Evolutionary conservation across 805 yeast genomes (phyloP).

Genomic region (Cyberlindnera samutprakarnensis): DNA sequence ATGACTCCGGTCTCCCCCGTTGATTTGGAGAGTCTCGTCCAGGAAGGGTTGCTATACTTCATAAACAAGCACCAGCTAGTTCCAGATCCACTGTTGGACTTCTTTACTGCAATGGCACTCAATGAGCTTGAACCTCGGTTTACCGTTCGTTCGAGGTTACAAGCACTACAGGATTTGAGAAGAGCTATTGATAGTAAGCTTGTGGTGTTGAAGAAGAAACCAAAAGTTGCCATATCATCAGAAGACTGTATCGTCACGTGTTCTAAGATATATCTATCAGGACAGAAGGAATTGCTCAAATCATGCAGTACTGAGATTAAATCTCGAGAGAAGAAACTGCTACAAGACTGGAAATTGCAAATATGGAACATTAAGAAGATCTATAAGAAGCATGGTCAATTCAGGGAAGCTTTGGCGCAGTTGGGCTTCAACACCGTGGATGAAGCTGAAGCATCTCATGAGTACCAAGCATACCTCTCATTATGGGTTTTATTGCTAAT

Average conservation of each 20-base stretch:
- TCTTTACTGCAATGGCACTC: constrained; percentile 24
- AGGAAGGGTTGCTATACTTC: constrained; percentile 26
- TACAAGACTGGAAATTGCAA: constrained; percentile 32
- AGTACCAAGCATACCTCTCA: constrained; percentile 26
- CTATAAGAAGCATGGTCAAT: constrained; percentile 41
- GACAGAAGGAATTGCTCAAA: constrained; percentile 43
- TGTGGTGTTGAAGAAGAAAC: constrained; percentile 14
- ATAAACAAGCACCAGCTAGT: constrained; percentile 20
- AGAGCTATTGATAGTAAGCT: constrained; percentile 46
- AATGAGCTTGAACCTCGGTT: constrained; percentile 30
- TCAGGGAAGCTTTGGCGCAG: constrained; percentile 38
- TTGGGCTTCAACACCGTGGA: constrained; percentile 42
- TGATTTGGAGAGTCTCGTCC: constrained; percentile 12
- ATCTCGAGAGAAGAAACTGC: constrained; percentile 39
- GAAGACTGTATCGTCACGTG: constrained; percentile 17
- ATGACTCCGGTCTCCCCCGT: constrained; percentile 3
- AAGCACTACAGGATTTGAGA: constrained; percentile 49
- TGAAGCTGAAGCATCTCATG: constrained; percentile 34
- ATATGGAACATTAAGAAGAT: constrained; percentile 46
- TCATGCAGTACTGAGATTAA: constrained; percentile 37
- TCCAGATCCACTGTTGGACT: constrained; percentile 20
- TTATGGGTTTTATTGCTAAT: constrained; percentile 13
- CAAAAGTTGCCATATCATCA: constrained; percentile 1
- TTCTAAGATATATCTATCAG: constrained; percentile 38
- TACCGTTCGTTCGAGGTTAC: constrained; percentile 46